Conservation (phyloP, 179 eudicot species). For the Carnegiea gigantea region DNA sequence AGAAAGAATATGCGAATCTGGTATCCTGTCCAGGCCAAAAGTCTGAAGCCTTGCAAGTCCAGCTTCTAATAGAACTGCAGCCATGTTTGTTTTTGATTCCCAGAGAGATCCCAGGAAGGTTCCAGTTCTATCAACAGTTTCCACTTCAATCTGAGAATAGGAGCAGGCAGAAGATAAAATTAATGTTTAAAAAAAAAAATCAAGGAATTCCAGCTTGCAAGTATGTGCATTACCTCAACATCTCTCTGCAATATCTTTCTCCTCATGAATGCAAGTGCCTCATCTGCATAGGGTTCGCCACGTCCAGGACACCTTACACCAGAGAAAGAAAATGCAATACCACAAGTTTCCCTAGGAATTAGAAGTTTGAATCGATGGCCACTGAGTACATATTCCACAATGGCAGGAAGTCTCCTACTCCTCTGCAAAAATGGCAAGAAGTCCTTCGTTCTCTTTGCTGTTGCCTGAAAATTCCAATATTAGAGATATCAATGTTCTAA, state of each 20-base stretch:
- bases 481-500: background rate
- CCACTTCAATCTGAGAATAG: slow-evolving; percentile 76
- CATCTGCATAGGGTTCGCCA: slow-evolving; percentile 77
- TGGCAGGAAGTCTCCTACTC: slow-evolving; percentile 69
- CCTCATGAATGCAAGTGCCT: slow-evolving; percentile 93
- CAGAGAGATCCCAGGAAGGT: slow-evolving; percentile 92
- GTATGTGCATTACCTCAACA: slow-evolving; percentile 71
- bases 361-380: slow-evolving; percentile 88
- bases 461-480: slow-evolving; percentile 40
- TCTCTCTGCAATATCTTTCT: slow-evolving; percentile 93
- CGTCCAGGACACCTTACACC: slow-evolving; percentile 99
- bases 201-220: background rate
- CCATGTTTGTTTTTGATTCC: slow-evolving; percentile 74
- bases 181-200: background rate
- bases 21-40: slow-evolving; percentile 74
- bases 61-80: slow-evolving; percentile 68
- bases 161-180: background rate
- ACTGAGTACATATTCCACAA: slow-evolving; percentile 92
- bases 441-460: slow-evolving; percentile 84
- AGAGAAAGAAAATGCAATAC: slow-evolving; percentile 83
- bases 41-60: slow-evolving; percentile 85
- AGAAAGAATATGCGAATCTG: slow-evolving; percentile 71
- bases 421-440: slow-evolving; percentile 81
- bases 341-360: slow-evolving; percentile 88
- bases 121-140: slow-evolving; percentile 91